Percentiles rank a stretch among this genome's conserved stretches.
Conservation (phyloP, 345 rosid species). For the Gossypium rotundifolium region DNA sequence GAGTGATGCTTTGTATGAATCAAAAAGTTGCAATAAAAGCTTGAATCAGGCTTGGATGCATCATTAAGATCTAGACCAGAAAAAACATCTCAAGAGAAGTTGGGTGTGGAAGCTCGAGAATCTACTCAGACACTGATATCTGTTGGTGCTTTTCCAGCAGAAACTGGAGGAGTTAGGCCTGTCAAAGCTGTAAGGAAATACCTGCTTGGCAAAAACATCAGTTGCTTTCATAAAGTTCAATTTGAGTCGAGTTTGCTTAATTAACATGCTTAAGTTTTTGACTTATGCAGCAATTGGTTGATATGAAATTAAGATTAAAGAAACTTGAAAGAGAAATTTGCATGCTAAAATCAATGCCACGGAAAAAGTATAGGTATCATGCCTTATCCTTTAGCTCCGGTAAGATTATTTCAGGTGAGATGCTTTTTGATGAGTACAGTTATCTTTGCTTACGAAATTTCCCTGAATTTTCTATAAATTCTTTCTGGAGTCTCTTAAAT, state of each 20-base stretch:
- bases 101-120: not conserved
- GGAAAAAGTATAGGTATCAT: not conserved
- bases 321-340: constrained; percentile 1
- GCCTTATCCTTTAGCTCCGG: constrained; percentile 1
- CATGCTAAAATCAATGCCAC: not conserved
- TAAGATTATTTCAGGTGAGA: not conserved
- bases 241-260: not conserved
- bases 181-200: constrained; percentile 7
- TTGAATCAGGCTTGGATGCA: not conserved
- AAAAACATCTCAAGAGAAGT: not conserved
- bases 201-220: not conserved
- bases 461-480: not conserved
- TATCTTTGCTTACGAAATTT: not conserved
- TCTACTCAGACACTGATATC: constrained; percentile 7
- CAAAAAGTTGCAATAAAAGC: constrained; percentile 1
- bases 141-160: not conserved
- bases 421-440: not conserved
- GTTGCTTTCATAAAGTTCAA: not conserved
- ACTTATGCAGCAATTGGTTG: constrained; percentile 5
- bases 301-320: not conserved
- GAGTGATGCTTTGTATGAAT: not conserved
- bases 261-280: not conserved
- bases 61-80: not conserved
- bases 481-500: not conserved
- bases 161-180: not conserved